Evolutionary conservation across 163 green algal genomes (phyloP).

Genomic region (Picocystis sp.): DNA sequence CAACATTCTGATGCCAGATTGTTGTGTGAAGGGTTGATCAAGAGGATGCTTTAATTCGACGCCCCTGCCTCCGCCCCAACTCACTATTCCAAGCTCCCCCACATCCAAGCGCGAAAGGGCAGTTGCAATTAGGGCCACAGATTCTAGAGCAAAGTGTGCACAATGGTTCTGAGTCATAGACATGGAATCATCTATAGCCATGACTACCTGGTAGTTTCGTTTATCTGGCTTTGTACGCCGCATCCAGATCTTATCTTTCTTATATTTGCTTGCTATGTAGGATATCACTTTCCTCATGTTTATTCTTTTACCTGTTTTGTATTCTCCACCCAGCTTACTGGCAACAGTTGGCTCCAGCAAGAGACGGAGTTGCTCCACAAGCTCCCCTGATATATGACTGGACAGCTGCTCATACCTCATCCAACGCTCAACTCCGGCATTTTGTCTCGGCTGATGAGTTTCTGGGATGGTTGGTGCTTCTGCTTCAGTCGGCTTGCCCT

Average conservation of each 20-base stretch:
- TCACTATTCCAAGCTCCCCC: conserved; percentile 72
- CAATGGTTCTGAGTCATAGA: conserved; percentile 86
- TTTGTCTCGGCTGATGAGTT: background rate
- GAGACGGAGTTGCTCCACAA: conserved; percentile 87
- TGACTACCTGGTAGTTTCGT: conserved; percentile 85
- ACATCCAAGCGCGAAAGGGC: conserved; percentile 78
- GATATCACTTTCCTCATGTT: conserved; percentile 95
- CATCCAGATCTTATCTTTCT: conserved; percentile 99
- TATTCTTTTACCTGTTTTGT: conserved; percentile 88
- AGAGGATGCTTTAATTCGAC: background rate
- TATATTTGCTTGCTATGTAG: conserved; percentile 91
- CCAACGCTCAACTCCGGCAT: conserved; percentile 28
- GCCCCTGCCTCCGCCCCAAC: conserved; percentile 56
- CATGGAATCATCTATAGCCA: conserved; percentile 76
- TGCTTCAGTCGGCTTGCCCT: background rate
- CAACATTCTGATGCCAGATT: too few relatives aligned
- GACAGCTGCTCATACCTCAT: conserved; percentile 57
- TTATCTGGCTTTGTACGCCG: conserved; percentile 78
- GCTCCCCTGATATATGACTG: conserved; percentile 48
- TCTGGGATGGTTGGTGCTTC: background rate
- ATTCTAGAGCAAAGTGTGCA: conserved; percentile 68
- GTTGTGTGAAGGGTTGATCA: too few relatives aligned
- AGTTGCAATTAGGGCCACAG: conserved; percentile 63
- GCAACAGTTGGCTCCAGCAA: conserved; percentile 86
- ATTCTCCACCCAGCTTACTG: conserved; percentile 77